Percentiles rank a stretch among this genome's conserved stretches.
These are phyloP conservation scores for Ceratobasidium sp. DNA, from an alignment of 1,284 basidiomycete genomes.

Conservation along the genomic window DNA sequence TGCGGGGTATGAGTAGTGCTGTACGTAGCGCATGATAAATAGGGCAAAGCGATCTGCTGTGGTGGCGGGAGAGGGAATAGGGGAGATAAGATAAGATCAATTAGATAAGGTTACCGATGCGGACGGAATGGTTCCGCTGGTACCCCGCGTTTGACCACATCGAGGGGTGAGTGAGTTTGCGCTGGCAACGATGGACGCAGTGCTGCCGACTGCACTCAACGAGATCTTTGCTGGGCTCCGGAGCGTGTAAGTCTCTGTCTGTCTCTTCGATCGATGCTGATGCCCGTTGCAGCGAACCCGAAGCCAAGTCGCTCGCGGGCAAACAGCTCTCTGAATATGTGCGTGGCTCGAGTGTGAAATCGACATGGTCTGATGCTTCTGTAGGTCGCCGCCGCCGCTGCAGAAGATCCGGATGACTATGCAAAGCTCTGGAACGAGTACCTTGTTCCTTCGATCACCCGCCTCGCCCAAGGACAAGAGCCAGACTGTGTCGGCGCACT, in stretches of 20 bases:
- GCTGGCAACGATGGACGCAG: slow-evolving; percentile 12
- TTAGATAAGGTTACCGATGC: background rate
- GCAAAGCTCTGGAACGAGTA: slow-evolving; percentile 28
- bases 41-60: background rate
- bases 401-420: slow-evolving; percentile 25
- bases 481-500: slow-evolving; percentile 31
- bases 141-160: slow-evolving; percentile 33
- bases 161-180: background rate
- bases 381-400: slow-evolving; percentile 19
- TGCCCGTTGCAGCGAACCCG: slow-evolving; percentile 30
- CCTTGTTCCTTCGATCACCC: slow-evolving; percentile 30
- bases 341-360: background rate
- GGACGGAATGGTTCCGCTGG: slow-evolving; percentile 5
- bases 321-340: slow-evolving; percentile 34
- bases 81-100: no score
- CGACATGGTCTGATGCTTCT: background rate
- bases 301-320: slow-evolving; percentile 18
- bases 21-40: background rate
- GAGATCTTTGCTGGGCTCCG: slow-evolving; percentile 30
- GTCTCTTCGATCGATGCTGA: slow-evolving; percentile 6
- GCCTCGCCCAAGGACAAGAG: slow-evolving; percentile 20
- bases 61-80: background rate
- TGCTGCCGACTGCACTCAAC: slow-evolving; percentile 27
- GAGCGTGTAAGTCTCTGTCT: background rate
- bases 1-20: background rate